Conservation (phyloP, 2,329 filamentous ascomycete genomes). For the Talaromyces piceae region DNA sequence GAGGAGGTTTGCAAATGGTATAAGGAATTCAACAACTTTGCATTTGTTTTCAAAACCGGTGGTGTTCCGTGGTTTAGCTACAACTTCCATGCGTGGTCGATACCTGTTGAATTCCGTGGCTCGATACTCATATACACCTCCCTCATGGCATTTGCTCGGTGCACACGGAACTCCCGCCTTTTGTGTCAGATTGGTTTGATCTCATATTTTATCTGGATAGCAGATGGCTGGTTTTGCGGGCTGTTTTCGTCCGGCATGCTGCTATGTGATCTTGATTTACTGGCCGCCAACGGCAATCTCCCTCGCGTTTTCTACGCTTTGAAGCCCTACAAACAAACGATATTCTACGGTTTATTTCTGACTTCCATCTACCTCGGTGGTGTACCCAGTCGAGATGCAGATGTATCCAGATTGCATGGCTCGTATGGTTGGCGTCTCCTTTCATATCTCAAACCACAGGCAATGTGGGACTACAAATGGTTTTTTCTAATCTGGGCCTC, state of each 20-base stretch:
- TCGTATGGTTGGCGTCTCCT: constrained; percentile 56
- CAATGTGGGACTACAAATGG: constrained; percentile 60
- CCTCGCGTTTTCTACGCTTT: constrained; percentile 44
- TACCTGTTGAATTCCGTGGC: constrained; percentile 57
- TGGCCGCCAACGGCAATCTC: constrained; percentile 44
- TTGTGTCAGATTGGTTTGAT: constrained; percentile 48
- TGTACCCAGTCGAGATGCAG: constrained; percentile 46
- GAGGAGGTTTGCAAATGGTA: constrained; percentile 49
- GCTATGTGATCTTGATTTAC: constrained; percentile 53
- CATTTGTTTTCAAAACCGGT: constrained; percentile 55
- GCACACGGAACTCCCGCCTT: constrained; percentile 48
- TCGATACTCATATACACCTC: constrained; percentile 57
- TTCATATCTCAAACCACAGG: constrained; percentile 57
- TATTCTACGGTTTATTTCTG: constrained; percentile 48
- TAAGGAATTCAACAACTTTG: constrained; percentile 60
- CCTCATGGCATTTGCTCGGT: constrained; percentile 50
- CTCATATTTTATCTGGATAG: constrained; percentile 60
- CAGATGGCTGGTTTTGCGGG: constrained; percentile 56
- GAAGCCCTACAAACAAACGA: constrained; percentile 42
- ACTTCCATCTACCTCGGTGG: constrained; percentile 53
- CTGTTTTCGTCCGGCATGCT: constrained; percentile 57
- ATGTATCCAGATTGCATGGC: constrained; percentile 44
- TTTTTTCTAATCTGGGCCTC: constrained; percentile 60
- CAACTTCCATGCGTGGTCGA: constrained; percentile 57
- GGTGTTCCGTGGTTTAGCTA: constrained; percentile 51